These are phyloP conservation scores for Rhododendron vialii DNA, from an alignment of 148 eudicot genomes.

Conservation along the genomic window DNA sequence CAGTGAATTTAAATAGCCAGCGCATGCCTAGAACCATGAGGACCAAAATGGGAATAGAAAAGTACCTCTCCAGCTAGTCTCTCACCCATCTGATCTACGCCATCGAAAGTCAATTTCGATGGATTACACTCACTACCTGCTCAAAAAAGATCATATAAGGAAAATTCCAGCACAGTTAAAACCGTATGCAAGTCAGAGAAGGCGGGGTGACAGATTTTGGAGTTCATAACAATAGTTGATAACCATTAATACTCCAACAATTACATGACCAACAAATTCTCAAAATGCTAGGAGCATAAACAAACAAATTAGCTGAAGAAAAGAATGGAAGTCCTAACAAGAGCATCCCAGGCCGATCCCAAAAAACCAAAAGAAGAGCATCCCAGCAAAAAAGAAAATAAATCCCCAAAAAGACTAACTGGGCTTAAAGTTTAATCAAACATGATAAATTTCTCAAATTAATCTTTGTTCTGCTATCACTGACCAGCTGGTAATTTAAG, in stretches of 20 bases:
- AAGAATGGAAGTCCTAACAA: not conserved
- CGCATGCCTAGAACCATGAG: not conserved
- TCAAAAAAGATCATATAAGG: conserved; percentile 3
- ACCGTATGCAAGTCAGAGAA: not conserved
- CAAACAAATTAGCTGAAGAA: not conserved
- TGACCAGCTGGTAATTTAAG: not conserved
- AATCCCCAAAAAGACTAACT: not conserved
- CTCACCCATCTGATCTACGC: conserved; percentile 90
- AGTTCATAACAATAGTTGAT: not conserved
- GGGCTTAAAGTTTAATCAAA: not conserved
- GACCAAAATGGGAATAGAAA: conserved; percentile 26
- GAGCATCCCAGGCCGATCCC: not conserved
- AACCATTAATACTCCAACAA: no score
- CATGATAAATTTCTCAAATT: not conserved
- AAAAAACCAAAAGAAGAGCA: not conserved
- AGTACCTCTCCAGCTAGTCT: conserved; percentile 91
- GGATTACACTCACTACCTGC: conserved; percentile 80
- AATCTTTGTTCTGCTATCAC: not conserved
- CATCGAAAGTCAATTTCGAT: conserved; percentile 82
- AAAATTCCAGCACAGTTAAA: not conserved
- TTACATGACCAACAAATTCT: not conserved
- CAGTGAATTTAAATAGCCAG: not conserved
- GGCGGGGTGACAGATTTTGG: not conserved
- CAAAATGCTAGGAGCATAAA: not conserved
- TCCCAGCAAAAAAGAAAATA: not conserved